Base-by-base conservation (phyloP, 2,329 filamentous ascomycete species). In the Clonostachys chloroleuca region DNA sequence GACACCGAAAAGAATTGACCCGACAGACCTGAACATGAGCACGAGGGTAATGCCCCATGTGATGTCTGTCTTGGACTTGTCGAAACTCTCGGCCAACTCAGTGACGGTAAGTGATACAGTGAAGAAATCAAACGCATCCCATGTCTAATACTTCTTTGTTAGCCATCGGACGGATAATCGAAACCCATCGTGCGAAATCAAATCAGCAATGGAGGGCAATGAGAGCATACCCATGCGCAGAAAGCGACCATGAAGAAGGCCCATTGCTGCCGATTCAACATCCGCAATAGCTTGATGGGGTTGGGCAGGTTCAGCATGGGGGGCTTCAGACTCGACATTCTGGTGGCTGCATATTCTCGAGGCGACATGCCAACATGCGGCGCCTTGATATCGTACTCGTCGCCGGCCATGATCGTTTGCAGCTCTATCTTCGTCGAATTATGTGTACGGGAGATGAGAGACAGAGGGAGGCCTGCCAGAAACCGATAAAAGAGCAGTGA, bases 41-140 rank as follows among this genome's bases (percentile, higher is more conserved):
- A 82, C 79, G 6, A 84, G 67, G 0, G 81, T 84, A 54, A 84
- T 83, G 30, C 80, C 81, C 79, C 80, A 83, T 13, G 80, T 81
- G 20, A 85, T 81, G 52, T 82, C 77, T 5, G 77, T 73, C 47
- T 77, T 79, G 45, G 73, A 61, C 51, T 70, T 74, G 49, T 63
- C 67, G 54, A 85, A 85, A 2, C 68, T 65, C 46, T 75, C 63
- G 35, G 74, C 68, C 13, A 86, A 66, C 18, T 78, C 69, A 12
- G 67, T 74, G 14, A 83, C 68, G 1, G 79, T 82, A 41, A 86
- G 67, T 2, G 78, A 81, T 24, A 85, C 81, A 42, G 80, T 83
- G 61, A 84, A 83, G 66, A 84, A 86, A 61, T 86, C 83, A 53
- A 84, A 85, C 5, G 81, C 72, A 57, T 84, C 80, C 79, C 78